Evolutionary conservation across 2,329 filamentous ascomycete genomes (phyloP).

Genomic region (Macroventuria anomochaeta): DNA sequence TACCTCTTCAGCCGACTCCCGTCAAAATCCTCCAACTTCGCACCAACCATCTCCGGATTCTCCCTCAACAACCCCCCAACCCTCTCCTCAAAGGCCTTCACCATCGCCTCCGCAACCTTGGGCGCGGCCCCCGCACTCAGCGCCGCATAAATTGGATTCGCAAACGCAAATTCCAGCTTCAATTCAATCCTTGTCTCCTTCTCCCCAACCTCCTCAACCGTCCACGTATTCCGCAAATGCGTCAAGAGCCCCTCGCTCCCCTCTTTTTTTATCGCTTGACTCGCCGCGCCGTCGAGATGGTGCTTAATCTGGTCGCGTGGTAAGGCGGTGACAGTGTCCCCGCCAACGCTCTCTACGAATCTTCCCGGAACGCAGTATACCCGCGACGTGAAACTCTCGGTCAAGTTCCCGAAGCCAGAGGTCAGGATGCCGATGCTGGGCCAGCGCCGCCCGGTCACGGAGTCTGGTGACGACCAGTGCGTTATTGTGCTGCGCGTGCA

Average conservation of each 20-base stretch:
- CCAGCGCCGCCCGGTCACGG: slow-evolving; percentile 59
- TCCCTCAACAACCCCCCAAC: slow-evolving; percentile 63
- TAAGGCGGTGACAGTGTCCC: slow-evolving; percentile 59
- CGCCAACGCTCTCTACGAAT: slow-evolving; percentile 79
- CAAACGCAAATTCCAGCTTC: slow-evolving; percentile 80
- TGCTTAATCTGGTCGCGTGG: slow-evolving; percentile 50
- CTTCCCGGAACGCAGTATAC: slow-evolving; percentile 77
- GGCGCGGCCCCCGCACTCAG: slow-evolving; percentile 82
- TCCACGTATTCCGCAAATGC: slow-evolving; percentile 74
- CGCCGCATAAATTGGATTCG: slow-evolving; percentile 84
- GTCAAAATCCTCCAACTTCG: slow-evolving; percentile 35
- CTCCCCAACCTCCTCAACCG: slow-evolving; percentile 55
- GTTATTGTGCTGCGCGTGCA: slow-evolving; percentile 81
- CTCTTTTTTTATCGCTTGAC: neutral
- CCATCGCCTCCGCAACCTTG: slow-evolving; percentile 85
- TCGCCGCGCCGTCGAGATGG: slow-evolving; percentile 41
- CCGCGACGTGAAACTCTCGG: slow-evolving; percentile 81
- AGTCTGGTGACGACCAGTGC: slow-evolving; percentile 67
- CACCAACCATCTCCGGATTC: slow-evolving; percentile 30
- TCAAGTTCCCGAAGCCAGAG: slow-evolving; percentile 83
- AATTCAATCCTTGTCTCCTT: slow-evolving; percentile 76
- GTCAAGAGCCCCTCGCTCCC: slow-evolving; percentile 61
- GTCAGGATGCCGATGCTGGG: slow-evolving; percentile 80
- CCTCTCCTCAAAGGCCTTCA: slow-evolving; percentile 87
- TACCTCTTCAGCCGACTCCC: slow-evolving; percentile 31